phyloP scores from a whole-genome alignment of 495 filamentous ascomycete species.

The Neurospora discreta region DNA sequence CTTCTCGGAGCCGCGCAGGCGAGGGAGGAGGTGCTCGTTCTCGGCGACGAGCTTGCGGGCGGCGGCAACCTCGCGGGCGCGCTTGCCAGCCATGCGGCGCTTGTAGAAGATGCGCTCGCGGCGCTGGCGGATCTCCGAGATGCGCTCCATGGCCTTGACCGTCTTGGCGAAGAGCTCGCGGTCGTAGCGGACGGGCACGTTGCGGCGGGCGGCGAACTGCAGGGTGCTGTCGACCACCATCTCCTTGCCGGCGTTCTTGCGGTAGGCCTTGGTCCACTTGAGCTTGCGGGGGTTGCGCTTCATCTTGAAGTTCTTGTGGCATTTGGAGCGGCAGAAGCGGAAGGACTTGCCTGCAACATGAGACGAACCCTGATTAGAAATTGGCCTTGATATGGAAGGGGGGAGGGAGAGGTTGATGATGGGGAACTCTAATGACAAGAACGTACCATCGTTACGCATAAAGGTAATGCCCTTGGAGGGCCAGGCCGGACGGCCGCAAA shows the following conservation, averaged over 20 bases:
- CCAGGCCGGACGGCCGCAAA: constrained; percentile 76
- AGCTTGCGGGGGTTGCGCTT: constrained; percentile 74
- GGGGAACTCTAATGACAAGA: too few species aligned
- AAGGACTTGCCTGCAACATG: constrained; percentile 42
- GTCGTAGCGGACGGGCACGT: constrained; percentile 91
- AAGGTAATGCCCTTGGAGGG: constrained; percentile 79
- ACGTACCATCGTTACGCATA: constrained; percentile 57
- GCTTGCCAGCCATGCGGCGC: constrained; percentile 81
- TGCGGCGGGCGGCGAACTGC: constrained; percentile 82
- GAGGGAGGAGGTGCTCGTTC: constrained; percentile 79
- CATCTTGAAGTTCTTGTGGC: constrained; percentile 98
- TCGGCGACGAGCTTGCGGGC: constrained; percentile 81
- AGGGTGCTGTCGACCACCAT: constrained; percentile 93
- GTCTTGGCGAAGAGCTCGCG: constrained; percentile 79
- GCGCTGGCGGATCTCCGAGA: constrained; percentile 71
- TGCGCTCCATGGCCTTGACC: constrained; percentile 81
- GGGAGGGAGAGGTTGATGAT: too few species aligned
- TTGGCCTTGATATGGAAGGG: too few species aligned
- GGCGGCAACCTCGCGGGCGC: constrained; percentile 61
- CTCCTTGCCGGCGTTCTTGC: constrained; percentile 72
- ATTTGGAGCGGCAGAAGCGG: constrained; percentile 74
- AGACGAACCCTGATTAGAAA: too few species aligned
- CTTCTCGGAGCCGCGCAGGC: constrained; percentile 46
- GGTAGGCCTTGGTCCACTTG: constrained; percentile 79
- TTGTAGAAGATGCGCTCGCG: constrained; percentile 88